Evolutionary conservation across 306 rosid species (phyloP).

Genomic region (Cucumis melo): DNA sequence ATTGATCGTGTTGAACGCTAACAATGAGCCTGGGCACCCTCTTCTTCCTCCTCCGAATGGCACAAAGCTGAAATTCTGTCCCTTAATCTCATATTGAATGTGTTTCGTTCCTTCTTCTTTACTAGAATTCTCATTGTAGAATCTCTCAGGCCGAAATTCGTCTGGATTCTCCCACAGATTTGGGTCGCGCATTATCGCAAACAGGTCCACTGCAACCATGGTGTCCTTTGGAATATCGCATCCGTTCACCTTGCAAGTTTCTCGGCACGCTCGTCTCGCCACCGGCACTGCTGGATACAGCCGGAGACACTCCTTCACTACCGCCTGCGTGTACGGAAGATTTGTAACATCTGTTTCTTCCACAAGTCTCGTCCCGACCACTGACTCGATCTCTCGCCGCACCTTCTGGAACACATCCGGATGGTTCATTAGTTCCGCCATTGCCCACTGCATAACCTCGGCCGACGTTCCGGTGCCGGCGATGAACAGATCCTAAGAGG

Average conservation of each 20-base stretch:
- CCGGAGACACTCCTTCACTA: constrained; percentile 33
- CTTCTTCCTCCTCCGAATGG: constrained; percentile 44
- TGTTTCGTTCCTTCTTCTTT: neutral
- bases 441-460: constrained; percentile 39
- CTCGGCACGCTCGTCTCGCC: constrained; percentile 20
- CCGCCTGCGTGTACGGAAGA: constrained; percentile 32
- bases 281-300: constrained; percentile 31
- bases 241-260: constrained; percentile 26
- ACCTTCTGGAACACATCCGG: constrained; percentile 26
- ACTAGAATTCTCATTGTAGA: constrained; percentile 5
- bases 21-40: constrained; percentile 28
- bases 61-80: constrained; percentile 20
- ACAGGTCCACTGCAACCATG: constrained; percentile 31
- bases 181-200: constrained; percentile 40
- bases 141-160: constrained; percentile 32
- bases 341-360: constrained; percentile 26
- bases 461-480: constrained; percentile 35
- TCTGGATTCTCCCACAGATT: constrained; percentile 27
- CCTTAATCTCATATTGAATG: constrained; percentile 3
- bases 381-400: constrained; percentile 26
- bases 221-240: constrained; percentile 27
- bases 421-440: constrained; percentile 39
- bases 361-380: constrained; percentile 21
- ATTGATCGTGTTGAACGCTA: constrained; percentile 24
- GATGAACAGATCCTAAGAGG: constrained; percentile 28